These are phyloP conservation scores for Cicer cuneatum DNA, from an alignment of 306 rosid genomes.

Conservation along the genomic window DNA sequence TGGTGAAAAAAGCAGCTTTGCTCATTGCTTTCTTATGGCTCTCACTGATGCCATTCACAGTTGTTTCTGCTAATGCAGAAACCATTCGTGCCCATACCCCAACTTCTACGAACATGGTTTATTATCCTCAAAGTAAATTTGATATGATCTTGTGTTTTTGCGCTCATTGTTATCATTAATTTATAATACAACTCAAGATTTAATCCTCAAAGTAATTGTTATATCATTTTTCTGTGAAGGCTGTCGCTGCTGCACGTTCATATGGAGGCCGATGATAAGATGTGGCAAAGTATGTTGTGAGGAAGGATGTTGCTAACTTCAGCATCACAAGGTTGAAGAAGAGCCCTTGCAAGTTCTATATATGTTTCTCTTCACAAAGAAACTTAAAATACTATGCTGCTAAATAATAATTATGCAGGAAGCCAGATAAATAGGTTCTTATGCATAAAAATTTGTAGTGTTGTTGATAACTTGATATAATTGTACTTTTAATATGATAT, in stretches of 20 bases:
- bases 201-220: not conserved
- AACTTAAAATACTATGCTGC: slow-evolving; percentile 13
- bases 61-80: slow-evolving; percentile 37
- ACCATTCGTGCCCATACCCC: slow-evolving; percentile 4
- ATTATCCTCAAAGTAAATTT: slow-evolving; percentile 46
- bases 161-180: not conserved
- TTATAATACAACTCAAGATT: slow-evolving; percentile 4
- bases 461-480: not conserved
- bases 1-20: slow-evolving; percentile 36
- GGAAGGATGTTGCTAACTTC: slow-evolving; percentile 41
- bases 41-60: slow-evolving; percentile 33
- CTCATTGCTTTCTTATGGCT: slow-evolving; percentile 44
- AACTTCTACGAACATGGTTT: slow-evolving; percentile 42
- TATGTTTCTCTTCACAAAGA: slow-evolving; percentile 22
- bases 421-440: not conserved
- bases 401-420: slow-evolving; percentile 39
- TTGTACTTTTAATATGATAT: not conserved
- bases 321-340: slow-evolving; percentile 20
- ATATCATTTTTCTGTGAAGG: slow-evolving; percentile 33
- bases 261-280: slow-evolving; percentile 35
- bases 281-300: slow-evolving; percentile 43
- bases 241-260: slow-evolving; percentile 47
- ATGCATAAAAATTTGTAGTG: slow-evolving; percentile 17
- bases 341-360: slow-evolving; percentile 15
- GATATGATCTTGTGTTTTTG: not conserved